Evolutionary conservation across 441 rosid genomes (phyloP).

Genomic region (Aquilaria agallochum): DNA sequence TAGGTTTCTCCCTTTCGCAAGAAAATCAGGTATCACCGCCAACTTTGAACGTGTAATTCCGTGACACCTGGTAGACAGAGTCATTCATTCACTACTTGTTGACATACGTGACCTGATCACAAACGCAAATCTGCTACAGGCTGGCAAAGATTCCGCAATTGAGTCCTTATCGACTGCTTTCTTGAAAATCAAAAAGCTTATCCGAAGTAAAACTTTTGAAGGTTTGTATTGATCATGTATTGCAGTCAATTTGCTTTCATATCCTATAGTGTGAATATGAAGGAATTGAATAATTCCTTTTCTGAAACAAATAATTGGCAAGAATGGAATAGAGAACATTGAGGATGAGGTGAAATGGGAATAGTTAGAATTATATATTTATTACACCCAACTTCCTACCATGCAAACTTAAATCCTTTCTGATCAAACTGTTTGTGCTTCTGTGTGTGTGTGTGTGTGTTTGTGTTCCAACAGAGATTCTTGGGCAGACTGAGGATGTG

Average conservation of each 20-base stretch:
- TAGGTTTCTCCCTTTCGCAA: constrained; percentile 87
- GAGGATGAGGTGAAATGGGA: no score
- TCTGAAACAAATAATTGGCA: neutral
- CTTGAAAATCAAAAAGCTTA: constrained; percentile 43
- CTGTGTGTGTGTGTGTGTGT: constrained; percentile 1
- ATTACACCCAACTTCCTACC: constrained; percentile 5
- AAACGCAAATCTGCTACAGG: constrained; percentile 36
- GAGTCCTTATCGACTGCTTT: constrained; percentile 59
- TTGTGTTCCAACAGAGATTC: constrained; percentile 52
- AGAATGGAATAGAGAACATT: no score
- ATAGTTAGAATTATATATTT: no score
- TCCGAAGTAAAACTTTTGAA: constrained; percentile 45
- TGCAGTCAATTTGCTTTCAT: neutral
- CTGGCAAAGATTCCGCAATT: constrained; percentile 37
- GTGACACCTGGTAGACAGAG: neutral
- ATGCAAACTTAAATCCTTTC: constrained; percentile 6
- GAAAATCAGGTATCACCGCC: constrained; percentile 58
- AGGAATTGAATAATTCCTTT: neutral
- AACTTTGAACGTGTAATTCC: constrained; percentile 11
- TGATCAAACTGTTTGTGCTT: neutral
- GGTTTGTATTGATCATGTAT: constrained; percentile 36
- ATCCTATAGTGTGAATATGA: neutral
- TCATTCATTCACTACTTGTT: neutral
- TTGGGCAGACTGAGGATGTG: constrained; percentile 45
- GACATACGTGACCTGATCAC: constrained; percentile 3